Evolutionary conservation across 257 asterid genomes (phyloP).

Genomic region (Mentha longifolia): DNA sequence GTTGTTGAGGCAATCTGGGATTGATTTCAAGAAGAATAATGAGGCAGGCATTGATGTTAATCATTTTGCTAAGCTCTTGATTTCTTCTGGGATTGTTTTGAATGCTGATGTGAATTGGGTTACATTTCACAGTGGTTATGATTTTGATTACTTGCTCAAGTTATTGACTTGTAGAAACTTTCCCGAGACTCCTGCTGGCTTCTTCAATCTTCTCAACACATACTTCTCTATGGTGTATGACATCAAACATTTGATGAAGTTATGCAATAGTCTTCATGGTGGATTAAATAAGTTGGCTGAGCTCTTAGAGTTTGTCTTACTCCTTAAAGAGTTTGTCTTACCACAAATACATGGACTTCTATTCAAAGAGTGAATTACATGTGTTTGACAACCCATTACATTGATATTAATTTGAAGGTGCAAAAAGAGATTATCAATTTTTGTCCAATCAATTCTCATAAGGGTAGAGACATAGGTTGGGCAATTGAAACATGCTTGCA

Average conservation of each 20-base stretch:
- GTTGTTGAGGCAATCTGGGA: constrained; percentile 39
- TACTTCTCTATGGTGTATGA: constrained; percentile 45
- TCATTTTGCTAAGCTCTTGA: constrained; percentile 44
- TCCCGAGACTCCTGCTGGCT: constrained; percentile 35
- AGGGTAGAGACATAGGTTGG: too few species aligned
- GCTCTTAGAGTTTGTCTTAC: too few species aligned
- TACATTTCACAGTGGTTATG: constrained; percentile 49
- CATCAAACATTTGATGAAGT: constrained; percentile 50
- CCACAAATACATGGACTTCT: too few species aligned
- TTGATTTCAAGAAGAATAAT: constrained; percentile 43
- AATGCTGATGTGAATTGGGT: constrained; percentile 40
- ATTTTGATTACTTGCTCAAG: constrained; percentile 46
- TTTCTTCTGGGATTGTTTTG: constrained; percentile 47
- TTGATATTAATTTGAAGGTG: too few species aligned
- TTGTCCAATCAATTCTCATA: too few species aligned
- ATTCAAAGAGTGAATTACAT: too few species aligned
- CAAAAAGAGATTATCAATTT: too few species aligned
- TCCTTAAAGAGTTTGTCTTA: too few species aligned
- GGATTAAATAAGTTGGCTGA: constrained; percentile 47
- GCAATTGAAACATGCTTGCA: too few species aligned
- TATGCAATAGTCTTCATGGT: constrained; percentile 48
- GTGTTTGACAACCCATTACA: too few species aligned
- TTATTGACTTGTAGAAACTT: constrained; percentile 37
- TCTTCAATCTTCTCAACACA: constrained; percentile 39
- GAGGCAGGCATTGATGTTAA: constrained; percentile 41